Evolutionary conservation across 2,329 filamentous ascomycete species (phyloP).

Genomic region (Curvularia sp.): DNA sequence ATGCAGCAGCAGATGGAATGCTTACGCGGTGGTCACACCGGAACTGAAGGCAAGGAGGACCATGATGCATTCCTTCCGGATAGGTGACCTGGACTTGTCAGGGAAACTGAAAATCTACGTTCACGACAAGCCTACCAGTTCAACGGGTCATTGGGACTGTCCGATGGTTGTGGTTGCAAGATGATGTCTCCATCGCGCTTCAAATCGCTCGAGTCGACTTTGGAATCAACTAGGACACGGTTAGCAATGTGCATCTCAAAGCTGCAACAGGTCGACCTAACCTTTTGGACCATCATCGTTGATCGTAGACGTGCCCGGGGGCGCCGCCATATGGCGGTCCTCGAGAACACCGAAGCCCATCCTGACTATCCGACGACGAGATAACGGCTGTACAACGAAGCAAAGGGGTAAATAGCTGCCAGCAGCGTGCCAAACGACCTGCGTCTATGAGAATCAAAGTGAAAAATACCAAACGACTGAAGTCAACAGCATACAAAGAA

Average conservation of each 20-base stretch:
- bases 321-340: slow-evolving; percentile 39
- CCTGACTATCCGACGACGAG: slow-evolving; percentile 10
- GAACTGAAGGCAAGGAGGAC: slow-evolving; percentile 45
- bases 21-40: slow-evolving; percentile 42
- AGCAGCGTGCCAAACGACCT: slow-evolving; percentile 27
- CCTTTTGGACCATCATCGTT: slow-evolving; percentile 20
- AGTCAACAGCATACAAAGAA: neutral
- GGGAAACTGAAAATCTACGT: neutral
- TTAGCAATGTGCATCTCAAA: neutral
- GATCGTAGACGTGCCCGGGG: slow-evolving; percentile 43
- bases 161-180: slow-evolving; percentile 86
- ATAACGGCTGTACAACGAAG: neutral
- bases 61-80: slow-evolving; percentile 45
- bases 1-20: too few relatives aligned
- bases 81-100: slow-evolving; percentile 15
- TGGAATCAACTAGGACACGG: slow-evolving; percentile 20
- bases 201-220: slow-evolving; percentile 32
- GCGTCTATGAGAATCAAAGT: slow-evolving; percentile 2
- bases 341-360: slow-evolving; percentile 46
- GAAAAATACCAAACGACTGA: neutral
- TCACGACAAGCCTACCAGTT: slow-evolving; percentile 41
- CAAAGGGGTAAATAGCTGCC: slow-evolving; percentile 28
- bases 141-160: slow-evolving; percentile 88
- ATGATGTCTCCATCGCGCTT: slow-evolving; percentile 70
- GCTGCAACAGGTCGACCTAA: slow-evolving; percentile 1